Evolutionary conservation across 2,329 filamentous ascomycete species (phyloP), one percentile per base, ranked within the genome.

Genomic region (Penicillium verrucosum): DNA sequence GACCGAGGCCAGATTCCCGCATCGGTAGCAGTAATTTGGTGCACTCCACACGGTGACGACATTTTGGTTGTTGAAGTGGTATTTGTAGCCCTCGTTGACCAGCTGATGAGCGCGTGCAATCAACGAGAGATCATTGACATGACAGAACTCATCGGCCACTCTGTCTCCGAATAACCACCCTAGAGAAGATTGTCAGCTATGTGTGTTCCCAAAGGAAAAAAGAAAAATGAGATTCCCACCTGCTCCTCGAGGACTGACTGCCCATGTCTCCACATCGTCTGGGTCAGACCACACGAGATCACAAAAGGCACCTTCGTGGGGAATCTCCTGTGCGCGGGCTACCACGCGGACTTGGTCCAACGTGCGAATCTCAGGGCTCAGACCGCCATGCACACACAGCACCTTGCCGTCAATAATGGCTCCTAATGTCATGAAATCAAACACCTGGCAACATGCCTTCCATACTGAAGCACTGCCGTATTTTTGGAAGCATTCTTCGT

Each of bases 401-500:
- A 90, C 86, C 69, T 88, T 86, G 67, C 87, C 87, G 67, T 90
- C 87, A 63, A 90, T 88, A 62, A 96, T 86, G 45, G 92, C 92
- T 51, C 90, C 92, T 5, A 97, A 84, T 5, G 92, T 91, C 23
- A 99, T 85, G 74, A 97, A 97, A 77, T 99, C 93, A 72, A 99
- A 99, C 4, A 97, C 89, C 68, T 99, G 94, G 77, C 92, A 97
- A 79, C 92, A 99, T 72, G 97, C 93, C 53, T 90, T 84, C 93
- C 93, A 97, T 1, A 97, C 93, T 68, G 97, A 97, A 37, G 93
- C 92, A 70, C 89, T 96, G 59, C 93, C 93, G 70, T 97, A 97
- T 77, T 97, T 97, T 52, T 93, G 84, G 61, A 97, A 81, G 70
- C 93, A 97, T 78, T 97, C 93, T 70, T 97, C 93, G 78, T 97